These are phyloP conservation scores for Botrytis porri DNA, from an alignment of 2,329 filamentous ascomycete genomes.

Conservation along the genomic window DNA sequence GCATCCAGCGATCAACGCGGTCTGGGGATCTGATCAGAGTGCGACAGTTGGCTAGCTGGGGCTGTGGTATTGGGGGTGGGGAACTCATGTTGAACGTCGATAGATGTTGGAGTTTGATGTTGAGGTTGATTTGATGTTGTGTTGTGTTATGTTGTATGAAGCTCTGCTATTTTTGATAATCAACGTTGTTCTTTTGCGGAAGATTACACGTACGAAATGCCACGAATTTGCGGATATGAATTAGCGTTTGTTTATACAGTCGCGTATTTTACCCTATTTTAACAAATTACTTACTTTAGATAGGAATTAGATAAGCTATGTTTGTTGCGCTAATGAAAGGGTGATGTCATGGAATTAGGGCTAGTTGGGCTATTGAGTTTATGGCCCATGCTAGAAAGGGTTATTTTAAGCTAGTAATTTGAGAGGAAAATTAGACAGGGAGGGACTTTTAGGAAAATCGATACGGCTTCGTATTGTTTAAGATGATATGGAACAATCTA, in stretches of 20 bases:
- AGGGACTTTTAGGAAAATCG: rapidly evolving
- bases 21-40: not conserved
- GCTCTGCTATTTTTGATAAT: not conserved
- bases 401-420: not conserved
- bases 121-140: not conserved
- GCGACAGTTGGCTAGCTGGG: too few species aligned
- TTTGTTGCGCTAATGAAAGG: not conserved
- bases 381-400: not conserved
- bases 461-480: not conserved
- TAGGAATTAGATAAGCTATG: not conserved
- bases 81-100: not conserved
- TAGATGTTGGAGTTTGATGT: not conserved
- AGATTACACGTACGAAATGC: not conserved
- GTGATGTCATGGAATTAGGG: not conserved
- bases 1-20: not conserved
- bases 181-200: not conserved
- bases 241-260: not conserved
- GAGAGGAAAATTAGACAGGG: not conserved
- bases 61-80: not conserved
- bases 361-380: not conserved
- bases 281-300: not conserved
- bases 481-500: not conserved
- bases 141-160: not conserved
- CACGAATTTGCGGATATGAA: not conserved
- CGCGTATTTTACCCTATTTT: not conserved